These are phyloP conservation scores for Globisporangium alternatum DNA, from an alignment of 352 stramenopile genomes.

Conservation along the genomic window DNA sequence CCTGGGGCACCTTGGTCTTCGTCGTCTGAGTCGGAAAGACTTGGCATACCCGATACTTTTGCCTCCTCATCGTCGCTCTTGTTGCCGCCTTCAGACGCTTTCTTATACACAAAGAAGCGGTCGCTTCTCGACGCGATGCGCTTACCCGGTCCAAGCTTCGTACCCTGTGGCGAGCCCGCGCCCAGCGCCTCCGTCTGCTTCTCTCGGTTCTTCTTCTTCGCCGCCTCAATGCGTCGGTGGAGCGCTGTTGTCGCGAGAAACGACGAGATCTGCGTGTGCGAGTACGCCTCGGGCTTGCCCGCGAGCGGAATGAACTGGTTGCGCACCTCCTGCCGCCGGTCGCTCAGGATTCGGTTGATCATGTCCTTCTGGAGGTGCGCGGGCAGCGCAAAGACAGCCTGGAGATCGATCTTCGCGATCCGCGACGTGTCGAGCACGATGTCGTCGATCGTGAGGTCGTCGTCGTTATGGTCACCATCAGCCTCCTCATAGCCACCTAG, in stretches of 20 bases:
- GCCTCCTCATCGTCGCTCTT: conserved; percentile 12
- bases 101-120: conserved; percentile 75
- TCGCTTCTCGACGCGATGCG: conserved; percentile 80
- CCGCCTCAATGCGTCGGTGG: conserved; percentile 78
- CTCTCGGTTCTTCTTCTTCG: conserved; percentile 55
- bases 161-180: conserved; percentile 17
- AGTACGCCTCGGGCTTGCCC: conserved; percentile 93
- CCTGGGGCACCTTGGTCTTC: not conserved
- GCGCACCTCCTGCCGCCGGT: conserved; percentile 88
- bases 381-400: conserved; percentile 89
- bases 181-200: conserved; percentile 20
- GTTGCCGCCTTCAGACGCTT: conserved; percentile 17
- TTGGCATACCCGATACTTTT: not conserved
- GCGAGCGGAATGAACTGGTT: conserved; percentile 95
- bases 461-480: conserved; percentile 14
- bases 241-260: conserved; percentile 93
- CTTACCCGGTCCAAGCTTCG: conserved; percentile 37
- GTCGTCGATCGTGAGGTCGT: conserved; percentile 56
- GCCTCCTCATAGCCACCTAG: not conserved
- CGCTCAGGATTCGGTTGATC: conserved; percentile 85
- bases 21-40: not conserved
- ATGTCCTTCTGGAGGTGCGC: conserved; percentile 90
- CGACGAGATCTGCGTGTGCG: conserved; percentile 92
- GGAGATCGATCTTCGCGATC: conserved; percentile 73
- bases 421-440: conserved; percentile 56